A percentile compares a stretch with the other conserved stretches of the same genome.
These are phyloP conservation scores for Galeopsis tetrahit DNA, from an alignment of 257 asterid species.

Conservation along the genomic window DNA sequence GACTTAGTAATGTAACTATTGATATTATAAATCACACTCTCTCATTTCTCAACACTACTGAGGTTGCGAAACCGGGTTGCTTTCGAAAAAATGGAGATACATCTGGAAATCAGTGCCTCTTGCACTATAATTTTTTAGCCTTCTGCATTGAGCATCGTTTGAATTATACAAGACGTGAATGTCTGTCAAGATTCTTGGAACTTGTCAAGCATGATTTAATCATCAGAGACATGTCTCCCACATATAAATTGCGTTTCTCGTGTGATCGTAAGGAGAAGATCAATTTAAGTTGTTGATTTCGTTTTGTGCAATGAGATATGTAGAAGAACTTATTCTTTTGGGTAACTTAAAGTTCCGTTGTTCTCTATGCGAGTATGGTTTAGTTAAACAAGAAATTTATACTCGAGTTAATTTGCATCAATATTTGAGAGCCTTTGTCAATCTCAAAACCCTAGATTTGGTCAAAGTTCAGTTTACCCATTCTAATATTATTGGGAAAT, in stretches of 20 bases:
- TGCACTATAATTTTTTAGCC: slow-evolving; percentile 25
- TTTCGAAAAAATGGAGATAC: slow-evolving; percentile 30
- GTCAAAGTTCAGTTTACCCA: slow-evolving; percentile 30
- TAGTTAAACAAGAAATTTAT: neutral
- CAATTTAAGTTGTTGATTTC: slow-evolving; percentile 25
- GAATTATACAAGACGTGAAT: neutral
- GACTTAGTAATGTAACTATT: slow-evolving; percentile 27
- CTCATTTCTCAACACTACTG: slow-evolving; percentile 29
- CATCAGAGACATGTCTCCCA: slow-evolving; percentile 18
- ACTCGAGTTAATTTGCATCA: neutral
- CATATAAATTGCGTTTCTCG: neutral
- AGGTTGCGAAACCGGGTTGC: slow-evolving; percentile 24
- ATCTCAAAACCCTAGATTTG: slow-evolving; percentile 34
- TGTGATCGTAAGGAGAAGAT: slow-evolving; percentile 8
- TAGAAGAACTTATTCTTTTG: slow-evolving; percentile 22
- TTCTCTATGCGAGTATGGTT: neutral
- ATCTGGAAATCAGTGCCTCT: slow-evolving; percentile 25
- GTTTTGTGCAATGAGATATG: slow-evolving; percentile 18
- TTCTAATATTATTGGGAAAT: slow-evolving; percentile 25
- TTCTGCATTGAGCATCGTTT: neutral
- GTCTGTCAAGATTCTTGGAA: slow-evolving; percentile 26
- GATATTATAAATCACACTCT: slow-evolving; percentile 27
- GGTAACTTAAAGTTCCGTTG: neutral
- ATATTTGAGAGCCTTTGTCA: slow-evolving; percentile 8
- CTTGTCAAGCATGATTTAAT: slow-evolving; percentile 18